Evolutionary conservation across 202 grass and related monocot species (phyloP).

Genomic region (Brachypodium distachyon): DNA sequence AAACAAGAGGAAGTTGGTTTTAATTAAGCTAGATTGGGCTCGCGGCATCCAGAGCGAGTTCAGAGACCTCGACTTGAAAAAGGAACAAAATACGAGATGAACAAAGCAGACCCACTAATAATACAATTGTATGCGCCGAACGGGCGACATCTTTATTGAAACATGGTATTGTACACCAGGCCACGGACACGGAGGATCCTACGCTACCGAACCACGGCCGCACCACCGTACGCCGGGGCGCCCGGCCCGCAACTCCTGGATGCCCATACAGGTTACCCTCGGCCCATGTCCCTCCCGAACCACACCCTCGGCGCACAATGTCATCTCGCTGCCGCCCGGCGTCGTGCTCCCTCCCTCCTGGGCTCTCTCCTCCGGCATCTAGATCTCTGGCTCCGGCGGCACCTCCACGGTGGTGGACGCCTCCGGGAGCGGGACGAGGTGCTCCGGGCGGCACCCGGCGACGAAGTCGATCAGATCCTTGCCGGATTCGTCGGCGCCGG

Average conservation of each 20-base stretch:
- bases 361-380: not conserved
- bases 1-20: no score
- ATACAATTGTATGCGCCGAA: not conserved
- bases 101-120: not conserved
- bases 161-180: conserved; percentile 29
- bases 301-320: not conserved
- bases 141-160: conserved; percentile 27
- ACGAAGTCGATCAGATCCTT: conserved; percentile 89
- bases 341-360: not conserved
- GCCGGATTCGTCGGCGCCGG: conserved; percentile 37
- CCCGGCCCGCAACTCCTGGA: not conserved
- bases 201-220: conserved; percentile 14
- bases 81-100: not conserved
- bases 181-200: conserved; percentile 18
- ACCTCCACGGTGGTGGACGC: not conserved
- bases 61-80: not conserved
- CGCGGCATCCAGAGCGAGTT: no score
- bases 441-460: conserved; percentile 43
- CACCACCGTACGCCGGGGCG: conserved; percentile 4
- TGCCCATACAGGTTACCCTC: conserved; percentile 8
- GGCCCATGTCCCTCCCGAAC: not conserved
- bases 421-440: conserved; percentile 14
- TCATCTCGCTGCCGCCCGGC: not conserved
- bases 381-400: conserved; percentile 30
- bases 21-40: no score